A percentile compares a stretch with the other conserved stretches of the same genome.
These are phyloP conservation scores for Chaetomiaceae sp. DNA, from an alignment of 2,329 filamentous ascomycete species.

Conservation along the genomic window DNA sequence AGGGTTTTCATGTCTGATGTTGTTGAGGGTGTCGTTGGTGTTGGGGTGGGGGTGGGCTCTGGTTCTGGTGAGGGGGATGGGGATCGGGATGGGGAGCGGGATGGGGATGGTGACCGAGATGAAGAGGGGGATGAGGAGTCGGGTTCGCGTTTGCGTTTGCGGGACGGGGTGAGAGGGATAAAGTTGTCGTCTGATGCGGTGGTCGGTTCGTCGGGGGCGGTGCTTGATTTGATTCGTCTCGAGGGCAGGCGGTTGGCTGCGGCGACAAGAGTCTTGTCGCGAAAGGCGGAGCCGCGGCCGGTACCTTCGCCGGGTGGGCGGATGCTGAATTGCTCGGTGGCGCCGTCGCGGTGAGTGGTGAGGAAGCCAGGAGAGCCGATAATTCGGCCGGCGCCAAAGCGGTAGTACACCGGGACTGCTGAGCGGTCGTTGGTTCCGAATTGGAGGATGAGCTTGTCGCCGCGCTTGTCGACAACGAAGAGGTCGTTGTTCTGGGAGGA, in stretches of 20 bases:
- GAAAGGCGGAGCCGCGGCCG: constrained; percentile 36
- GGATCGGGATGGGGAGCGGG: constrained; percentile 18
- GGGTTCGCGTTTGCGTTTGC: constrained; percentile 38
- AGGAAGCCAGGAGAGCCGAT: constrained; percentile 59
- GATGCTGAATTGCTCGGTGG: constrained; percentile 51
- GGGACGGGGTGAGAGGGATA: constrained; percentile 40
- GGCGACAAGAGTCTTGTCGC: constrained; percentile 45
- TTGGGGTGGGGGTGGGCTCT: constrained; percentile 42
- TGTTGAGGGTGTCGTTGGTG: constrained; percentile 25
- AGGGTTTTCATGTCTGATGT: constrained; percentile 48
- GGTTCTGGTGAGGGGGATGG: background rate
- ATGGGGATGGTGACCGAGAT: constrained; percentile 29
- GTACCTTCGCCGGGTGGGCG: constrained; percentile 40
- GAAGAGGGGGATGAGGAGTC: constrained; percentile 26
- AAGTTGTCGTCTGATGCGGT: constrained; percentile 38
- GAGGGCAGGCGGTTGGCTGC: constrained; percentile 35
- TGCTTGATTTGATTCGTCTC: constrained; percentile 37
- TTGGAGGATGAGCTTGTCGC: constrained; percentile 68
- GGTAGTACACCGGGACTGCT: constrained; percentile 64
- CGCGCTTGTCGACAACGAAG: constrained; percentile 66
- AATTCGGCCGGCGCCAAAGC: constrained; percentile 63
- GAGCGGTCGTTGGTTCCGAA: constrained; percentile 73
- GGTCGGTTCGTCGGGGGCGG: constrained; percentile 25
- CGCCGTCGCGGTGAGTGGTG: constrained; percentile 62
- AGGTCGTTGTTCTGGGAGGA: constrained; percentile 25